Evolutionary conservation across 2,329 filamentous ascomycete species (phyloP), one percentile per base, ranked within the genome.

Genomic region (Fusarium sulawesiense): DNA sequence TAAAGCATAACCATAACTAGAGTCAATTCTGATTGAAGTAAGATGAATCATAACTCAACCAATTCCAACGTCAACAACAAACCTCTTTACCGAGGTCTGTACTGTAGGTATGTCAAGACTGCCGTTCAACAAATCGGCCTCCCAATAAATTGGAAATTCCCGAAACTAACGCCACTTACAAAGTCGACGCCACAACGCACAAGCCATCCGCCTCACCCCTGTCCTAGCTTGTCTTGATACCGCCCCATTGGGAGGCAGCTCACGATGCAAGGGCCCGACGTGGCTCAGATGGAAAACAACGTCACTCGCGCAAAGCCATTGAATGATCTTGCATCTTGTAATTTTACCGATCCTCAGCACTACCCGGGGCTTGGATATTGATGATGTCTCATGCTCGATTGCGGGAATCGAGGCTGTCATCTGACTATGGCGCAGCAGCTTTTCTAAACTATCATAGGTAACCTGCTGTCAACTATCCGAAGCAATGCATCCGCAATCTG

Each of bases 181-280:
- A 23, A 20, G 13, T 14, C 34, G 21, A 55, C 64, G 68, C 68
- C 68, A 71, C 68, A 56, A 3, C 9, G 34, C 48, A 66, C 37
- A 57, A 58, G 64, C 68, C 68, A 71, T 60, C 27, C 11, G 27
- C 20, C 18, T 40, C 25, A 45, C 32, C 68, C 64, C 47, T 32
- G 29, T 32, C 20, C 18, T 14, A 23, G 29, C 21, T 23, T 23
- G 25, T 67, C 48, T 46, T 21, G 21, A 64, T 46, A 50, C 60
- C 60, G 55, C 67, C 63, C 68, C 51, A 27, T 54, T n/a, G 56
- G 60, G 68, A 71, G 68, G 68, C 55, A 71, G 59, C 68, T 71
- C 45, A 44, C 23, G 18, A 62, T 68, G 67, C 63, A 71, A 71
- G 68, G 46, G 37, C 56, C 65, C 41, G 56, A 55, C 41, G 68